Base-by-base conservation (phyloP, 148 eudicot genomes). In the Vaccinium macrocarpon region DNA sequence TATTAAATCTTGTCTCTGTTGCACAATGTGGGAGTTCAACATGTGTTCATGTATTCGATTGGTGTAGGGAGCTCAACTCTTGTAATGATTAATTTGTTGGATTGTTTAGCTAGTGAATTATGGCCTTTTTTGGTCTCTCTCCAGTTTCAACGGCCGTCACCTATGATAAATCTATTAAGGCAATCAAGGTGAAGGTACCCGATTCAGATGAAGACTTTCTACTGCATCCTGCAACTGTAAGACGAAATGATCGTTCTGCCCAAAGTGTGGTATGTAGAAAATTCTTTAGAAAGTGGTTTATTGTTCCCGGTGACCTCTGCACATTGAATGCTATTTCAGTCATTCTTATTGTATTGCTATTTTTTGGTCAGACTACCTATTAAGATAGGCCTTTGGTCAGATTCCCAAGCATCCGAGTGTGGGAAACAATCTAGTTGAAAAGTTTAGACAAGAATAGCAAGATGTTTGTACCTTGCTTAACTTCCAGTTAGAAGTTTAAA, bases 231-330 rank as follows among this genome's bases (percentile, higher is more conserved):
- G 98, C 99, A 86, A 97, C 98, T 71, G 99, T 97, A 55, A 91
- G 99, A 85, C 92, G 99, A 83, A 97, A 97, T 88, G 99, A 97
- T 79, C 93, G 96, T 25, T 97, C 99, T 76, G 99, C 99, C 56
- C 96, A 97, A 85, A 97, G 99, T 90, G 99, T 95, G 97, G 99
- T 97, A 92, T 86, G 98, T 79, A 52, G 77, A 16, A 66, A 27
- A 19, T 38, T 59, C 64, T 18, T 51, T 71, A 23, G 13, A 12
- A 50, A 15, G 64, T 52, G 32, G 21, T 52, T 70, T 10, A 51
- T 51, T 29, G 11, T 70, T 51, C 55, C 50, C n/a, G 8, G 6
- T 66, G 48, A 81, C 25, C 25, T 48, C 25, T 46, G 55, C 71
- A 59, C 23, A 21, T 66, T 32, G 23, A 14, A 59, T 32, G 35